Percentiles rank a stretch among this genome's conserved stretches.
Evolutionary conservation across 345 rosid species (phyloP).

Genomic region (Sonneratia caseolaris): DNA sequence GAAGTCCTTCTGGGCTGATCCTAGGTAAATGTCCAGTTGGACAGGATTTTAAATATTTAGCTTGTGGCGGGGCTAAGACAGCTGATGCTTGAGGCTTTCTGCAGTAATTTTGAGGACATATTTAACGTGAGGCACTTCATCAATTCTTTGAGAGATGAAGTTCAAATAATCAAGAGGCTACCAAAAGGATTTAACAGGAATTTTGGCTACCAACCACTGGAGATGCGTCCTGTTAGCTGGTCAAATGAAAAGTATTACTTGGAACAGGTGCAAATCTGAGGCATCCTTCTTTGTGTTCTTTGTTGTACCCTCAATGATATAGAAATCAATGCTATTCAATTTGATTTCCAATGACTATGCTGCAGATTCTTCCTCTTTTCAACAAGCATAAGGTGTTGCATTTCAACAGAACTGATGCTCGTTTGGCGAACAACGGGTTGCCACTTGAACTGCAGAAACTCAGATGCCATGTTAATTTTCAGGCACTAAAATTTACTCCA

Average conservation of each 20-base stretch:
- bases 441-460: conserved; percentile 65
- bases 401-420: conserved; percentile 80
- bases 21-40: conserved; percentile 41
- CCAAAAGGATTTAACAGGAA: conserved; percentile 66
- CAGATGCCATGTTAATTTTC: conserved; percentile 86
- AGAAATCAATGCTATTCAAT: neutral
- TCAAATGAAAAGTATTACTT: conserved; percentile 82
- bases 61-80: neutral
- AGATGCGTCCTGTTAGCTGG: conserved; percentile 97
- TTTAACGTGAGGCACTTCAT: conserved; percentile 87
- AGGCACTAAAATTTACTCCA: conserved; percentile 83
- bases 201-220: conserved; percentile 44
- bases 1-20: conserved; percentile 96
- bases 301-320: neutral
- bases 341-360: conserved; percentile 4
- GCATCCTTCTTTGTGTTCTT: neutral
- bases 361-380: conserved; percentile 86
- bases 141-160: conserved; percentile 85
- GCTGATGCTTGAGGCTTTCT: conserved; percentile 7
- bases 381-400: conserved; percentile 65
- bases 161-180: conserved; percentile 66
- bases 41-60: neutral
- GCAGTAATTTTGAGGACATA: conserved; percentile 94
- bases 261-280: conserved; percentile 47
- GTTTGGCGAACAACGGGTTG: conserved; percentile 83